Evolutionary conservation across 164 flowering plant species (phyloP), one percentile per base, ranked within the genome.

Genomic region (Kingdonia uniflora): DNA sequence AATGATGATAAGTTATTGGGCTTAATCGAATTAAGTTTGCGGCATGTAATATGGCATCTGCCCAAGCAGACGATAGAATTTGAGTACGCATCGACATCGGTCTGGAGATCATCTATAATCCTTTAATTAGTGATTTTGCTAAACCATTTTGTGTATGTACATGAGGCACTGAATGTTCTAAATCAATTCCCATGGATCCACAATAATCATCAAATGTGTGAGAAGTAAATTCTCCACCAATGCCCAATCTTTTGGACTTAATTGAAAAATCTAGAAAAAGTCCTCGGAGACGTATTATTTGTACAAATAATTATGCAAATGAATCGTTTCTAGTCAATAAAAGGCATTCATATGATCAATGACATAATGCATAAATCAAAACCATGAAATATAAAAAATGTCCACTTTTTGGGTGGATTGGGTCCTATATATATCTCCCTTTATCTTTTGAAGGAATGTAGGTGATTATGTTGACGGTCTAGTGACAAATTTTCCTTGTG

Each of bases 351-450:
- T n/a, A n/a, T n/a, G n/a, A n/a, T n/a, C n/a, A n/a, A n/a, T n/a
- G n/a, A n/a, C n/a, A n/a, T n/a, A 11, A 51, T 3, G 24, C 55
- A 51, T 51, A 6, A 5, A 51, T 33, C 29, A 50, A 50, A 26
- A 50, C 20, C 20, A 50, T 50, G 17, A 50, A 26, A n/a, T n/a
- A n/a, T n/a, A n/a, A 15, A 25, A 49, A 49, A 0, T 5, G 12
- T 15, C 52, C 38, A 25, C 39, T 14, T 12, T 2, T 8, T 7
- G 15, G 29, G 14, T 20, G 14, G 22, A 47, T 47, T 7, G 2
- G 26, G 20, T 11, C 50, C 2, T 15, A 23, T 11, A 48, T 48
- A 23, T 21, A 4, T 1, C 24, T 21, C 15, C 15, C 17, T n/a
- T n/a, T n/a, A n/a, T n/a, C n/a, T n/a, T n/a, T n/a, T n/a, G n/a